A percentile compares a stretch with the other conserved stretches of the same genome.
Evolutionary conservation across 345 rosid species (phyloP).

Genomic region (Boechera retrofracta): DNA sequence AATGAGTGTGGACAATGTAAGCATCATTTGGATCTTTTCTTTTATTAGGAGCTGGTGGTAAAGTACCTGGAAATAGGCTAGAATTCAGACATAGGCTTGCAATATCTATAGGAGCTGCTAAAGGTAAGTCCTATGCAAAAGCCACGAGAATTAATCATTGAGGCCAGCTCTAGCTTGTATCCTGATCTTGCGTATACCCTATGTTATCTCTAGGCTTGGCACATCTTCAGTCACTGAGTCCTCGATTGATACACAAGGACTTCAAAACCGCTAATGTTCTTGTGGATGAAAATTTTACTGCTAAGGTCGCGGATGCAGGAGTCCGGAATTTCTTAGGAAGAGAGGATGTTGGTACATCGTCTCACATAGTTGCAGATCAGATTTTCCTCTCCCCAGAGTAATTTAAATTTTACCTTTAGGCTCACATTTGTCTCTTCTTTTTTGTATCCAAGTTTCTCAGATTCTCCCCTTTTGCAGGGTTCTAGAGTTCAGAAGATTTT

Average conservation of each 20-base stretch:
- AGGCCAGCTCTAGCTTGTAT: slow-evolving; percentile 12
- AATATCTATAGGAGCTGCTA: slow-evolving; percentile 92
- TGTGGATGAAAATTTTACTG: slow-evolving; percentile 84
- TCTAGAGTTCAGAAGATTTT: slow-evolving; percentile 79
- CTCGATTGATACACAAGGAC: slow-evolving; percentile 83
- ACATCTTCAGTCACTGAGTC: slow-evolving; percentile 85
- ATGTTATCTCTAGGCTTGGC: slow-evolving; percentile 69
- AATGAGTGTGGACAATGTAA: slow-evolving; percentile 24
- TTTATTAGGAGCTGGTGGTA: slow-evolving; percentile 60
- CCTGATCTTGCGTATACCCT: slow-evolving; percentile 39
- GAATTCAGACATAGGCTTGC: slow-evolving; percentile 94
- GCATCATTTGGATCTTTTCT: slow-evolving; percentile 12
- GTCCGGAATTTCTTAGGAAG: slow-evolving; percentile 78
- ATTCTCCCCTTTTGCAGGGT: slow-evolving; percentile 55
- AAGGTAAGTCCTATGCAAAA: slow-evolving; percentile 90
- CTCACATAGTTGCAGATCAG: slow-evolving; percentile 72
- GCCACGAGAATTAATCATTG: slow-evolving; percentile 63
- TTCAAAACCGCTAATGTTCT: slow-evolving; percentile 93
- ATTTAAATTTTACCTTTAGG: background rate
- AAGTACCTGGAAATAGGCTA: slow-evolving; percentile 71
- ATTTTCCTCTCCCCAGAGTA: slow-evolving; percentile 93
- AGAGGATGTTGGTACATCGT: slow-evolving; percentile 79
- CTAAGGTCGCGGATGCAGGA: slow-evolving; percentile 97
- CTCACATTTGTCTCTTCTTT: background rate
- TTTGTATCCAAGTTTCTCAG: slow-evolving; percentile 26